phyloP scores from a whole-genome alignment of 1,139 yeast genomes.

The Geotrichum europaeum region DNA sequence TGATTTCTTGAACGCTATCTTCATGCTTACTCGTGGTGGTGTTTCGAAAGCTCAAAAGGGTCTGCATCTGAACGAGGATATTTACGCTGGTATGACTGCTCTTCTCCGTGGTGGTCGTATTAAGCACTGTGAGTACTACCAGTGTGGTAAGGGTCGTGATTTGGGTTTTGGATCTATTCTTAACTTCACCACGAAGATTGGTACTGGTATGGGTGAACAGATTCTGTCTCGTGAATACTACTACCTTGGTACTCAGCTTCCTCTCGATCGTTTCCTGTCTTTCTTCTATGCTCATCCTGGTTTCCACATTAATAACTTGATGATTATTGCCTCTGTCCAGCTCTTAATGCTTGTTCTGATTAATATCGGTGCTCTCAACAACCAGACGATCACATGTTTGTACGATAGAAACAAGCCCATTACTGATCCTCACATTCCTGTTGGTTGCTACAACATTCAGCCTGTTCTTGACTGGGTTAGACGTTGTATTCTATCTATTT shows the following conservation, averaged over 20 bases:
- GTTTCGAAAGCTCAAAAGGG: slow-evolving; percentile 99
- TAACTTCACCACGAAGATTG: slow-evolving; percentile 98
- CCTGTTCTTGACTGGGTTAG: slow-evolving; percentile 96
- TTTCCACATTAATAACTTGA: slow-evolving; percentile 95
- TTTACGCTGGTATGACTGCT: slow-evolving; percentile 98
- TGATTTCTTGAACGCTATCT: slow-evolving; percentile 91
- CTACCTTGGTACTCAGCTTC: slow-evolving; percentile 94
- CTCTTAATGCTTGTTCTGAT: slow-evolving; percentile 86
- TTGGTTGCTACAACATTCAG: slow-evolving; percentile 86
- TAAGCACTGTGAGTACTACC: slow-evolving; percentile 98
- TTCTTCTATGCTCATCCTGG: slow-evolving; percentile 99
- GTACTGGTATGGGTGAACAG: slow-evolving; percentile 99
- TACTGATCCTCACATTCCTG: slow-evolving; percentile 77
- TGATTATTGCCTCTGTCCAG: slow-evolving; percentile 91
- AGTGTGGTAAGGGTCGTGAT: slow-evolving; percentile 99
- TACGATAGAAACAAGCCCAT: slow-evolving; percentile 81
- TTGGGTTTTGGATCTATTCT: slow-evolving; percentile 97
- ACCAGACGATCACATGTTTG: slow-evolving; percentile 79
- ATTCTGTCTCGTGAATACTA: slow-evolving; percentile 97
- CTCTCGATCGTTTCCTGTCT: slow-evolving; percentile 92
- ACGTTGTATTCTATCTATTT: slow-evolving; percentile 94
- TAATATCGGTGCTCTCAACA: slow-evolving; percentile 85
- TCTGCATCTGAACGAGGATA: slow-evolving; percentile 96
- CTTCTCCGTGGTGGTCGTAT: slow-evolving; percentile 97
- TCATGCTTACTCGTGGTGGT: slow-evolving; percentile 98